phyloP scores from a whole-genome alignment of 1,284 basidiomycete species.

The Coniferiporia sulphurascens region DNA sequence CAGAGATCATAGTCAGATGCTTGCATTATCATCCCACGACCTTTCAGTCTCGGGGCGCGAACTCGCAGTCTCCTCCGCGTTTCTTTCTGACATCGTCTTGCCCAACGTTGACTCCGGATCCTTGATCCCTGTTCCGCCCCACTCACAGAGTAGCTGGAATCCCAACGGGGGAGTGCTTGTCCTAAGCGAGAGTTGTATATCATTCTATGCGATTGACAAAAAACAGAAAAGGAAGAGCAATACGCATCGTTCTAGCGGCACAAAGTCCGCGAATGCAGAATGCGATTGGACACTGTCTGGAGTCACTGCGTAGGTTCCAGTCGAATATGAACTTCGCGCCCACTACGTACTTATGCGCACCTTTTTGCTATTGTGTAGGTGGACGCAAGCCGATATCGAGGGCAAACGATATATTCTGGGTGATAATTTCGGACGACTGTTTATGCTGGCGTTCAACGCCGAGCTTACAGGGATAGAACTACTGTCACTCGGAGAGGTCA shows the following conservation, averaged over 20 bases:
- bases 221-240: conserved; percentile 47
- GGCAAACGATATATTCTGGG: conserved; percentile 60
- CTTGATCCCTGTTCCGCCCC: conserved; percentile 44
- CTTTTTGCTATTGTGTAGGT: conserved; percentile 33
- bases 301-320: conserved; percentile 49
- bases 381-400: conserved; percentile 42
- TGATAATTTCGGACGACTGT: conserved; percentile 73
- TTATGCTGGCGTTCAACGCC: conserved; percentile 55
- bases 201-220: conserved; percentile 47
- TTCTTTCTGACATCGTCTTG: conserved; percentile 26
- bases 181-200: conserved; percentile 56
- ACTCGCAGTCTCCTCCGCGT: conserved; percentile 33
- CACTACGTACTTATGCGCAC: conserved; percentile 9
- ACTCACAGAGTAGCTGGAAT: conserved; percentile 30
- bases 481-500: conserved; percentile 70
- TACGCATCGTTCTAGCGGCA: conserved; percentile 39
- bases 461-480: conserved; percentile 48
- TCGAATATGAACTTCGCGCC: conserved; percentile 1
- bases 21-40: conserved; percentile 16
- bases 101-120: conserved; percentile 35
- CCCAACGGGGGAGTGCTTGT: conserved; percentile 63
- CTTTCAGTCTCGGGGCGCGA: conserved; percentile 12
- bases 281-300: conserved; percentile 73
- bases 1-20: conserved; percentile 11
- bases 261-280: conserved; percentile 6